Evolutionary conservation across 345 rosid species (phyloP), one percentile per base, ranked within the genome.

Genomic region (Populus alba): DNA sequence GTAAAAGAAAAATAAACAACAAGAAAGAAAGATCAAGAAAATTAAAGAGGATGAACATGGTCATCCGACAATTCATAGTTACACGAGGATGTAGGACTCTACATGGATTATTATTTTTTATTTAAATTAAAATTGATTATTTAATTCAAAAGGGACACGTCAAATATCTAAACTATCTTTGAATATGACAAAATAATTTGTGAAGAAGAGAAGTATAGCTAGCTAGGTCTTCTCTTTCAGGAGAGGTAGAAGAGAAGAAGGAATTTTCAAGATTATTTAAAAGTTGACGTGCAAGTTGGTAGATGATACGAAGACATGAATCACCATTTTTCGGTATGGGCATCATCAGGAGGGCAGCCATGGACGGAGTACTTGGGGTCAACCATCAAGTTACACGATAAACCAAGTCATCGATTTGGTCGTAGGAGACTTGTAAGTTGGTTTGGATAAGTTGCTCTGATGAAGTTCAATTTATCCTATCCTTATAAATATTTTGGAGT

Each of bases 311-410:
- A 13, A 1, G 11, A 12, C 13, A 41, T 25, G 53, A 70, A 25
- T 70, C 55, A 25, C 57, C 1, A 6, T 7, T 47, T 7, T 29
- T 71, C 38, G 10, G 22, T 20, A 17, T 1, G 35, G 55, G 47
- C 47, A 35, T 75, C 63, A 75, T 65, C 38, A 41, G 37, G 37
- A 2, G 43, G 75, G 68, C 51, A 61, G 71, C 63, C 25, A 62
- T 75, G 71, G 78, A 66, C 43, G 37, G 20, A 6, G 16, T 0
- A 27, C 27, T 27, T 49, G 51, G 20, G n/a, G 67, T 38, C 67
- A 57, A 57, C 68, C 53, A 37, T 22, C 27, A 72, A 1, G 15
- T 7, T 25, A 6, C 23, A 20, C 9, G 63, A 23, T 53, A 1
- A 23, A 31, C 22, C 62, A 55, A 22, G 29, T 57, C 35, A 37